Evolutionary conservation across 2,329 filamentous ascomycete species (phyloP), one percentile per base, ranked within the genome.

Genomic region (Penicillium concentricum): DNA sequence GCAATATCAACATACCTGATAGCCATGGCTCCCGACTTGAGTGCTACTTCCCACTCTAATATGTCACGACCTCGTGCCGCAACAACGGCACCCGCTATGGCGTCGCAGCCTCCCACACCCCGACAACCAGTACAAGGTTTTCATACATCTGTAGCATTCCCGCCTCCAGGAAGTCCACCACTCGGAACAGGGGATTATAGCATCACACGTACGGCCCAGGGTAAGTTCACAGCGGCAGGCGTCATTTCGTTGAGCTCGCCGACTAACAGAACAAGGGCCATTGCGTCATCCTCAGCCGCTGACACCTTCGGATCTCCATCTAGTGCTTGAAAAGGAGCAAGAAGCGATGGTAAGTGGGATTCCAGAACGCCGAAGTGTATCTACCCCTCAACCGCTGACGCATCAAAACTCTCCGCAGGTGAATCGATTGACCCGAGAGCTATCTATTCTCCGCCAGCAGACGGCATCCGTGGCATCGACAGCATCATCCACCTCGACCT

Each of bases 291-390:
- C 93, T 6, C 84, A 91, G 35, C 92, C 92, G 4, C 78, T 97
- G 72, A 97, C 93, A 0, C 87, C 91, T 1, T 89, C 91, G 4
- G 93, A 97, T 73, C 81, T 97, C 59, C 92, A 97, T 74, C 81
- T 90, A 58, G 86, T 96, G 77, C 81, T 97, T 26, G 93, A 97
- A 76, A 94, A 95, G 74, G 93, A 97, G 72, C 92, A 97, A 68
- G 93, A 97, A 75, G 90, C 92, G 35, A 88, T 97, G 67, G 92
- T 94, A 81, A 62, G 86, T 78, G 46, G 22, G 6, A 39, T 24
- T 6, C n/a, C 10, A 30, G 2, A 53, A 28, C 8, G n/a, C 20
- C 15, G 13, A 20, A 20, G n/a, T n/a, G 30, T 20, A 52, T 15
- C 13, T 35, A 54, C 9, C 34, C 20, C 20, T 26, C 30, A 39